A percentile compares a stretch with the other conserved stretches of the same genome.
phyloP scores from a whole-genome alignment of 208 protist genomes.

The Acanthamoeba lenticulata region DNA sequence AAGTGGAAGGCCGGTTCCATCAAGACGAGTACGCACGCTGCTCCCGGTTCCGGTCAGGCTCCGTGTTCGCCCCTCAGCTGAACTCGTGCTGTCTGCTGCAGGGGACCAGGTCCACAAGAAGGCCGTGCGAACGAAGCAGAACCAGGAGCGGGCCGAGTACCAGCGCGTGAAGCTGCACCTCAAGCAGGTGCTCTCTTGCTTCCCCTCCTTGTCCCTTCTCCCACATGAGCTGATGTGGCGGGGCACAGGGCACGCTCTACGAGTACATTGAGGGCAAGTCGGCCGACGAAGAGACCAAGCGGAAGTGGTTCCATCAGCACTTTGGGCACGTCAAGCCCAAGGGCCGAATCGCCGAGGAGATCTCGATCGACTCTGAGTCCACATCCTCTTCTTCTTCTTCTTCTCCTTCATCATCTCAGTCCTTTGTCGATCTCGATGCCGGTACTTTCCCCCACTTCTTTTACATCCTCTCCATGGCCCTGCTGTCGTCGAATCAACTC shows the following conservation, averaged over 20 bases:
- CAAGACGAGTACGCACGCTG: constrained; percentile 39
- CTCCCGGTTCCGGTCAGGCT: background rate
- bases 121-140: background rate
- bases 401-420: too few species aligned
- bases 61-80: background rate
- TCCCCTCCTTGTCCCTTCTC: too few species aligned
- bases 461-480: too few species aligned
- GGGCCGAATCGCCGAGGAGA: constrained; percentile 5
- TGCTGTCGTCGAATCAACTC: too few species aligned
- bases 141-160: constrained; percentile 24
- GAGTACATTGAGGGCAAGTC: constrained; percentile 21
- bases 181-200: background rate
- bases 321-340: background rate
- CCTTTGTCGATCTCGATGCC: constrained; percentile 25
- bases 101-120: constrained; percentile 46
- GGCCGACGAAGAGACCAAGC: constrained; percentile 39
- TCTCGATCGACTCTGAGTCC: too few species aligned
- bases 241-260: constrained; percentile 33
- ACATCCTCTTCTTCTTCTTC: too few species aligned
- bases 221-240: too few species aligned
- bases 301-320: constrained; percentile 38
- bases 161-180: constrained; percentile 32
- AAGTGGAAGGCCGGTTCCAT: constrained; percentile 7
- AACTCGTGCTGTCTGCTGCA: background rate
- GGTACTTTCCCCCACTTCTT: too few species aligned